Evolutionary conservation across 1,284 basidiomycete species (phyloP).

Genomic region (Mycosarcoma maydis): DNA sequence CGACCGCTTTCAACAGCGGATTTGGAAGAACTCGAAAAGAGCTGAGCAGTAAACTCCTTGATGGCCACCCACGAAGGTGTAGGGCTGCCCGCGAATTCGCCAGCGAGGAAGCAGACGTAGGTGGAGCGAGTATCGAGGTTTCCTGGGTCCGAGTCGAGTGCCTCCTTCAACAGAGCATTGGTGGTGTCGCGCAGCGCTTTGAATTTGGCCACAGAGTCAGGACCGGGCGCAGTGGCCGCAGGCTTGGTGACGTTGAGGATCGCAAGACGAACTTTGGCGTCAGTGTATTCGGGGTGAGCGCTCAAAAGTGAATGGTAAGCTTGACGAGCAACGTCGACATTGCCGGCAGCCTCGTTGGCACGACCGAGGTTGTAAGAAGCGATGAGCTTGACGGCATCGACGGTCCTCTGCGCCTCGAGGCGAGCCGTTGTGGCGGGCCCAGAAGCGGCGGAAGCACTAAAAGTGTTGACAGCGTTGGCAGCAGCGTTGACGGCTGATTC

Average conservation of each 20-base stretch:
- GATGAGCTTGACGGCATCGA: constrained; percentile 55
- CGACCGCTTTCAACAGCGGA: constrained; percentile 52
- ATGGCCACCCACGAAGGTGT: constrained; percentile 57
- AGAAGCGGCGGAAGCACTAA: constrained; percentile 20
- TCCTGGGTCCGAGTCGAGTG: constrained; percentile 57
- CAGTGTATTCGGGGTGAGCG: constrained; percentile 65
- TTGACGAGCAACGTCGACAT: constrained; percentile 52
- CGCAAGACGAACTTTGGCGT: constrained; percentile 64
- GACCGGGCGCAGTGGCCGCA: constrained; percentile 9
- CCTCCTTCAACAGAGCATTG: constrained; percentile 59
- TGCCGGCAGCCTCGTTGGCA: constrained; percentile 52
- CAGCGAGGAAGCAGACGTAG: constrained; percentile 65
- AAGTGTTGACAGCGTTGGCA: constrained; percentile 29
- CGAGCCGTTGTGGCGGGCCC: constrained; percentile 29
- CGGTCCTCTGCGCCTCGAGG: constrained; percentile 33
- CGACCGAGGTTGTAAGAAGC: constrained; percentile 64
- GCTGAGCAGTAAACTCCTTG: constrained; percentile 63
- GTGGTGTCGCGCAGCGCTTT: constrained; percentile 49
- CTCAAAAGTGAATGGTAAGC: constrained; percentile 59
- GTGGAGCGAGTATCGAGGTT: constrained; percentile 61
- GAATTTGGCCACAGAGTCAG: constrained; percentile 22
- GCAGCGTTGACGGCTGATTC: constrained; percentile 41
- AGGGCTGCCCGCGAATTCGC: constrained; percentile 60
- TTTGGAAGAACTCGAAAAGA: constrained; percentile 58
- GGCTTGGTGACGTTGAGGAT: constrained; percentile 52